Percentiles rank a stretch among this genome's conserved stretches.
phyloP scores from a whole-genome alignment of 768 basidiomycete species.

The Mycena olivaceomarginata region DNA sequence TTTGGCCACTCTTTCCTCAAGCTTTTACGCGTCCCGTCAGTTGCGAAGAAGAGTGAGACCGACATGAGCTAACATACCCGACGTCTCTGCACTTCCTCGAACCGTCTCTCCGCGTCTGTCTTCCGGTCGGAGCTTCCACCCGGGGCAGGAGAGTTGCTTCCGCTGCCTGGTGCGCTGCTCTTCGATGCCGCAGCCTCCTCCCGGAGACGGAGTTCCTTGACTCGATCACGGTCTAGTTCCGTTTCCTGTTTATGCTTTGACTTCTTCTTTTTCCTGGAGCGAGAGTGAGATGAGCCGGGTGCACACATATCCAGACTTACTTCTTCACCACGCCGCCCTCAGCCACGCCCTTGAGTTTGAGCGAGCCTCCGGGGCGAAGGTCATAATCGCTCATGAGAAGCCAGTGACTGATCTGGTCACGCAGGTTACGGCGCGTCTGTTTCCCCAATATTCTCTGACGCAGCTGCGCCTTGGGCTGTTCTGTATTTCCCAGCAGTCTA shows the following conservation, averaged over 20 bases:
- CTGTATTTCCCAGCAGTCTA: background rate
- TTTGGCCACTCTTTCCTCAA: slow-evolving; percentile 84
- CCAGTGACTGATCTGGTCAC: slow-evolving; percentile 11
- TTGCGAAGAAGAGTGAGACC: slow-evolving; percentile 34
- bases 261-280: slow-evolving; percentile 91
- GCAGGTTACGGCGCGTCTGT: no score
- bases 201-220: slow-evolving; percentile 70
- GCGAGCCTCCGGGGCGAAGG: slow-evolving; percentile 89
- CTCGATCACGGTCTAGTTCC: slow-evolving; percentile 66
- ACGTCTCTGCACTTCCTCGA: slow-evolving; percentile 90
- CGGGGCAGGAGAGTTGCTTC: slow-evolving; percentile 77
- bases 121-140: slow-evolving; percentile 73
- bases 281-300: slow-evolving; percentile 23
- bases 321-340: slow-evolving; percentile 92
- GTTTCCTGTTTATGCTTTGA: slow-evolving; percentile 75
- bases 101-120: slow-evolving; percentile 92
- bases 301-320: slow-evolving; percentile 62
- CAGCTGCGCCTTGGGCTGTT: no score
- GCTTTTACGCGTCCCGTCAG: slow-evolving; percentile 61
- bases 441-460: no score
- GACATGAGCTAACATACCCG: slow-evolving; percentile 70
- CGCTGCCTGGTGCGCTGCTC: slow-evolving; percentile 71
- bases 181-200: slow-evolving; percentile 65
- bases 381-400: slow-evolving; percentile 87
- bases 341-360: slow-evolving; percentile 90